These are phyloP conservation scores for Fennellomyces sp. DNA, from an alignment of 371 early-diverging fungal genomes.

Conservation along the genomic window DNA sequence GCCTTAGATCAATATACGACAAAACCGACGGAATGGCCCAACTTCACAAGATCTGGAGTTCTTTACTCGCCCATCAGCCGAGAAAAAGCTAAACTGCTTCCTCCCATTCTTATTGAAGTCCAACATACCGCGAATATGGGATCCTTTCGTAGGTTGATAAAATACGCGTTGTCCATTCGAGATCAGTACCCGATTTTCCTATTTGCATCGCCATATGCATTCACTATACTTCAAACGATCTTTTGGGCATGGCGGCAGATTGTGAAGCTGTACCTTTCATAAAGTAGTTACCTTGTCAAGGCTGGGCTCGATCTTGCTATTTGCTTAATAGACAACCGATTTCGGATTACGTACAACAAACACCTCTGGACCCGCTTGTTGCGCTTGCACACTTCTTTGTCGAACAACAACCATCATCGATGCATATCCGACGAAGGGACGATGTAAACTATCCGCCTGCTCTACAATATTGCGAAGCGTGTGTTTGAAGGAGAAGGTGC, in stretches of 20 bases:
- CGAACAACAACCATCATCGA: constrained; percentile 15
- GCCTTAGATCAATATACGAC: background rate
- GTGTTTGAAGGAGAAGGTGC: constrained; percentile 15
- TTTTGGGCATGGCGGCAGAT: background rate
- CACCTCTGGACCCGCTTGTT: constrained; percentile 17
- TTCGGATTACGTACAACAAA: constrained; percentile 6
- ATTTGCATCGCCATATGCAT: background rate
- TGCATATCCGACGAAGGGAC: constrained; percentile 13
- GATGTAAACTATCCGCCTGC: constrained; percentile 16
- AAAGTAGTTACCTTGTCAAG: constrained; percentile 10
- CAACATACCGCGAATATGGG: background rate
- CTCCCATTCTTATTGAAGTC: background rate
- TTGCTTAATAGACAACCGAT: constrained; percentile 17
- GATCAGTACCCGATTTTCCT: constrained; percentile 2
- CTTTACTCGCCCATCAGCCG: background rate
- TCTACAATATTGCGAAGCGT: constrained; percentile 22
- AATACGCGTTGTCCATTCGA: background rate
- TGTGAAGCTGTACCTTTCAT: background rate
- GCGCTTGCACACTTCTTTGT: constrained; percentile 23
- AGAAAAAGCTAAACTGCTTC: background rate
- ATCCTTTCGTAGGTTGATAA: background rate
- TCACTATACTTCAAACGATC: constrained; percentile 5
- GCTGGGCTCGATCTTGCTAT: constrained; percentile 18
- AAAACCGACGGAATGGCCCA: constrained; percentile 1
- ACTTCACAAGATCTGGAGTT: background rate